Evolutionary conservation across 1,284 basidiomycete genomes (phyloP).

Genomic region (Cryptococcus hybrid): DNA sequence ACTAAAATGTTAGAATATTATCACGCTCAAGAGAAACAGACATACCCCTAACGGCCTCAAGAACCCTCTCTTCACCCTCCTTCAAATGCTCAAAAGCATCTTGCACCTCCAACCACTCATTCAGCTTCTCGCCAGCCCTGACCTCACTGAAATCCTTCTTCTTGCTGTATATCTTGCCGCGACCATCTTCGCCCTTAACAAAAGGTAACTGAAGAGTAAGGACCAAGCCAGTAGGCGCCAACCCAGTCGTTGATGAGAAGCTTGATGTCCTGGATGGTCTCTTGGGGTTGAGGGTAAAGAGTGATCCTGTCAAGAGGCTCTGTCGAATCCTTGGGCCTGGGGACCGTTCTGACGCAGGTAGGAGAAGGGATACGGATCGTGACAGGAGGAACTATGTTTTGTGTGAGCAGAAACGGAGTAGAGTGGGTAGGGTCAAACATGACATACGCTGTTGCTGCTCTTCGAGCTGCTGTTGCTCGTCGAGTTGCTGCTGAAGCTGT

Average conservation of each 20-base stretch:
- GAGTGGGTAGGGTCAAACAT: too few relatives aligned
- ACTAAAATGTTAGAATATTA: neutral
- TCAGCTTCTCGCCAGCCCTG: slow-evolving; percentile 46
- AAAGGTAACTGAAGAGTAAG: slow-evolving; percentile 43
- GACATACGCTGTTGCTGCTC: too few relatives aligned
- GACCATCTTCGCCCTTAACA: slow-evolving; percentile 16
- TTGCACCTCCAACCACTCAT: slow-evolving; percentile 50
- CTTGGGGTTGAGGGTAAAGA: slow-evolving; percentile 43
- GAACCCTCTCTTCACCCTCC: slow-evolving; percentile 35
- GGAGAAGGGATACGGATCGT: slow-evolving; percentile 45
- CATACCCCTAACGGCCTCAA: slow-evolving; percentile 49
- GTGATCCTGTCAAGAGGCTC: slow-evolving; percentile 33
- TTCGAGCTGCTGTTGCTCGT: too few relatives aligned
- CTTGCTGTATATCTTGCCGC: slow-evolving; percentile 23
- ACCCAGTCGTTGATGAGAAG: slow-evolving; percentile 49
- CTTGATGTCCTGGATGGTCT: slow-evolving; percentile 51
- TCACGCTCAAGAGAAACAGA: neutral
- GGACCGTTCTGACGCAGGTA: slow-evolving; percentile 41
- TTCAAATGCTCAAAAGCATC: slow-evolving; percentile 47
- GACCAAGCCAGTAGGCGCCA: slow-evolving; percentile 52
- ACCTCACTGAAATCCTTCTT: slow-evolving; percentile 44
- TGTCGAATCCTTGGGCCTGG: slow-evolving; percentile 24
- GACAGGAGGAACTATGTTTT: slow-evolving; percentile 9
- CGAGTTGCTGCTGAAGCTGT: too few relatives aligned
- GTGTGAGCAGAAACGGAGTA: too few relatives aligned